Percentiles rank a stretch among this genome's conserved stretches.
phyloP scores from a whole-genome alignment of 2,329 filamentous ascomycete species.

The Neodidymelliopsis sp. region DNA sequence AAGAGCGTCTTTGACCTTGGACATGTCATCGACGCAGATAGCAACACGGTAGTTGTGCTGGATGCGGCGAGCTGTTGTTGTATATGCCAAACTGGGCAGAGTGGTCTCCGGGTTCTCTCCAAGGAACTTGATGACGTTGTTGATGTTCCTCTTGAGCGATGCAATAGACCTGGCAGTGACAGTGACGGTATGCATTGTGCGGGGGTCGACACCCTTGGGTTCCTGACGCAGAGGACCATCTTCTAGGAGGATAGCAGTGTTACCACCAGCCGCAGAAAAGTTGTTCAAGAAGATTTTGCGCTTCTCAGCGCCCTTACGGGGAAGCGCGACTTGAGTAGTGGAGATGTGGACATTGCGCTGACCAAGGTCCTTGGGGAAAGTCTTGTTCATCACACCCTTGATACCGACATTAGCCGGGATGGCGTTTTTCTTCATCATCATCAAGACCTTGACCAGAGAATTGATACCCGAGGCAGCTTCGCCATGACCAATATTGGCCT shows the following conservation, averaged over 20 bases:
- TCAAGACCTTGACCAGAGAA: constrained; percentile 60
- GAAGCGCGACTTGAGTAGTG: constrained; percentile 54
- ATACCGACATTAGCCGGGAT: constrained; percentile 64
- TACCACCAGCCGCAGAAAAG: constrained; percentile 62
- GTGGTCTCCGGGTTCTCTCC: constrained; percentile 55
- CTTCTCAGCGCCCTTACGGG: constrained; percentile 57
- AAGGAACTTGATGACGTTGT: constrained; percentile 56
- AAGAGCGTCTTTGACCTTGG: constrained; percentile 55
- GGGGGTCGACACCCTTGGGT: constrained; percentile 54
- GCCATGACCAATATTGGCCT: constrained; percentile 63
- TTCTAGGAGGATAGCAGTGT: constrained; percentile 61
- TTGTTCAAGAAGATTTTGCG: constrained; percentile 62
- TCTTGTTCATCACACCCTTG: constrained; percentile 64
- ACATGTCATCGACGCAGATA: constrained; percentile 56
- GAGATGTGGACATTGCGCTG: constrained; percentile 63
- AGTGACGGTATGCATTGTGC: constrained; percentile 57
- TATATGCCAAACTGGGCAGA: constrained; percentile 60
- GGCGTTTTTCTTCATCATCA: constrained; percentile 63
- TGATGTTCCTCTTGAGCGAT: constrained; percentile 60
- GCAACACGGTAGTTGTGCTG: constrained; percentile 62
- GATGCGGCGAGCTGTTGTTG: constrained; percentile 60
- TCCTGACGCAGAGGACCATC: constrained; percentile 56
- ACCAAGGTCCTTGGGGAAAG: constrained; percentile 60
- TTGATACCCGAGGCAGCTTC: constrained; percentile 64
- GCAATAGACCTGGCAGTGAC: constrained; percentile 61